Conservation (phyloP, 805 yeast species). For the Candida broadrunensis region DNA sequence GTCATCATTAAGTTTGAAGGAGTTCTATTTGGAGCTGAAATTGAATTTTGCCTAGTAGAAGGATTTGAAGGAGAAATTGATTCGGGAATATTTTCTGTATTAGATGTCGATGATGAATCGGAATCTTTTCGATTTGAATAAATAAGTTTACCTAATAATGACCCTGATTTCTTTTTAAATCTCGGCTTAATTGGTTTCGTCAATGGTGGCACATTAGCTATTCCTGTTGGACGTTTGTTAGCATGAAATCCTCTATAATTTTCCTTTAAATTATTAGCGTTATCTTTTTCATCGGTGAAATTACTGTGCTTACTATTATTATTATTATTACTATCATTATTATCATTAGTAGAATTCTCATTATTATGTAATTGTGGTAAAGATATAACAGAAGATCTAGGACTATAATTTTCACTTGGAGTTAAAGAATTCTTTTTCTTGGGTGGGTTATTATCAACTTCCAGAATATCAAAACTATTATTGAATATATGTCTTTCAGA, state of each 20-base stretch:
- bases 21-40: neutral
- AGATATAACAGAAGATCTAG: slow-evolving; percentile 21
- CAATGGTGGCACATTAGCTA: slow-evolving; percentile 43
- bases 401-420: slow-evolving; percentile 10
- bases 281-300: neutral
- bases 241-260: slow-evolving; percentile 43
- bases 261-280: slow-evolving; percentile 9
- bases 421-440: neutral
- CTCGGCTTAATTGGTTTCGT: slow-evolving; percentile 49
- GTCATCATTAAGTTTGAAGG: neutral
- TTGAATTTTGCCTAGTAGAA: neutral
- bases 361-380: slow-evolving; percentile 6
- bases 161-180: slow-evolving; percentile 34
- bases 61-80: neutral
- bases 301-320: neutral
- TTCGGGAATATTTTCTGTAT: too few species aligned
- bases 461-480: neutral
- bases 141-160: slow-evolving; percentile 38
- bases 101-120: slow-evolving; percentile 8
- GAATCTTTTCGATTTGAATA: slow-evolving; percentile 32
- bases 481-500: neutral
- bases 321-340: neutral
- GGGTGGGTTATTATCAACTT: neutral
- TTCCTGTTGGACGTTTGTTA: slow-evolving; percentile 22
- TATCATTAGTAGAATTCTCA: neutral